phyloP scores from a whole-genome alignment of 164 flowering plant species.

The Kingdonia uniflora region DNA sequence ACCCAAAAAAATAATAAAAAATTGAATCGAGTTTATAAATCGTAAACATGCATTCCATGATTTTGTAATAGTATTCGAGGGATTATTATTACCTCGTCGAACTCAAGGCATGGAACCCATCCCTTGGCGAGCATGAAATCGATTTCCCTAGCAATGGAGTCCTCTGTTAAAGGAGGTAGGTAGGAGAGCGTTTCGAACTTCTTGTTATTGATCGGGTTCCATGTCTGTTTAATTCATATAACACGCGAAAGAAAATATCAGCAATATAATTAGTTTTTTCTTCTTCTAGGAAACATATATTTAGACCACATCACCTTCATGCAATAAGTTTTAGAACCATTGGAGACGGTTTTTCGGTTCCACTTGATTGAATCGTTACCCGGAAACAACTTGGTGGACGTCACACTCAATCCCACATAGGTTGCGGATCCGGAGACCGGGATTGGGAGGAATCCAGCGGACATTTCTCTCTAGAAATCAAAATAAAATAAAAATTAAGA shows the following conservation, averaged over 20 bases:
- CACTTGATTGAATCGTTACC: constrained; percentile 27
- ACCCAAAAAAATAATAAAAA: background rate
- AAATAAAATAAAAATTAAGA: too few species aligned
- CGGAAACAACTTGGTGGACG: constrained; percentile 20
- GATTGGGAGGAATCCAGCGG: constrained; percentile 28
- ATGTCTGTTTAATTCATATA: constrained; percentile 28
- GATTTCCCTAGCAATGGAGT: constrained; percentile 49
- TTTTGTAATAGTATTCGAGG: background rate
- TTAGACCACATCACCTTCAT: constrained; percentile 55
- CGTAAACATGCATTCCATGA: background rate
- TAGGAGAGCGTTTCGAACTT: constrained; percentile 68
- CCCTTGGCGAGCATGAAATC: constrained; percentile 58
- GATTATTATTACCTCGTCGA: constrained; percentile 57
- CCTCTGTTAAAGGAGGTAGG: constrained; percentile 55
- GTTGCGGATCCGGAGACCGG: constrained; percentile 22
- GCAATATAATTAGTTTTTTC: too few species aligned
- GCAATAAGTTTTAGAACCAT: constrained; percentile 44
- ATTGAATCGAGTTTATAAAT: background rate
- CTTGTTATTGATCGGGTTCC: constrained; percentile 63
- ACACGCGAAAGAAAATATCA: background rate
- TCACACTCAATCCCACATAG: constrained; percentile 26
- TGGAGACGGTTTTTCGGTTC: constrained; percentile 41
- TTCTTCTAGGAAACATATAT: too few species aligned
- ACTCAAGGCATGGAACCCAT: constrained; percentile 74
- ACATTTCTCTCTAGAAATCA: too few species aligned